Evolutionary conservation across 495 filamentous ascomycete species (phyloP).

Genomic region (Penicillium riverlandense): DNA sequence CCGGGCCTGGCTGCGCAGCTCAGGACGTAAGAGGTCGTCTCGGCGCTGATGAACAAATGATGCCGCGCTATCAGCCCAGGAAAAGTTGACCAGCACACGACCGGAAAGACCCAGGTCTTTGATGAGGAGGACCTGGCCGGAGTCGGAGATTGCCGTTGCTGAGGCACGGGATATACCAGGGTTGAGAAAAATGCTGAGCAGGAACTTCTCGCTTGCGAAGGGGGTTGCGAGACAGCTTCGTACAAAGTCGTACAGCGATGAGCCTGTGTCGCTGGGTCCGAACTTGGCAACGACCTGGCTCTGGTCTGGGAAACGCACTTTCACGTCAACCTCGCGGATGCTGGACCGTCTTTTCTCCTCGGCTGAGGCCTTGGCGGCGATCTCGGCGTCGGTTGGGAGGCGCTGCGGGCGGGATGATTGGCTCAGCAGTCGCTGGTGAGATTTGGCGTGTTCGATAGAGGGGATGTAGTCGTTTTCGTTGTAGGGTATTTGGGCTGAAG

Average conservation of each 20-base stretch:
- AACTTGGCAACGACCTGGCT: constrained; percentile 61
- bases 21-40: constrained; percentile 52
- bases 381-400: constrained; percentile 44
- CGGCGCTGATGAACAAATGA: constrained; percentile 31
- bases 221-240: constrained; percentile 28
- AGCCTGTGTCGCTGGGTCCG: constrained; percentile 53
- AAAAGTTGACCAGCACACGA: constrained; percentile 66
- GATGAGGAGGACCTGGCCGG: constrained; percentile 54
- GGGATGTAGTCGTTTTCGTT: constrained; percentile 75
- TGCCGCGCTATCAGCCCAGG: constrained; percentile 59
- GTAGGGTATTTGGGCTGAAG: constrained; percentile 56
- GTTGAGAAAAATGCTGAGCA: constrained; percentile 33
- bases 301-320: constrained; percentile 82
- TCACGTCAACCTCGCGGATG: constrained; percentile 64
- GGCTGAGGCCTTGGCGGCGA: constrained; percentile 37
- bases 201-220: constrained; percentile 40
- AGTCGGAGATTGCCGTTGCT: constrained; percentile 35
- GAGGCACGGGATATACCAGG: constrained; percentile 6
- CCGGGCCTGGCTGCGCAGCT: constrained; percentile 59
- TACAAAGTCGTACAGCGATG: constrained; percentile 62
- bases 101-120: constrained; percentile 61
- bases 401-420: constrained; percentile 56
- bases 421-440: constrained; percentile 68
- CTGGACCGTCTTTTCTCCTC: constrained; percentile 55
- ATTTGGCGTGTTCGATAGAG: constrained; percentile 75